phyloP scores from a whole-genome alignment of 345 rosid species.

The Bruguiera gymnorhiza region DNA sequence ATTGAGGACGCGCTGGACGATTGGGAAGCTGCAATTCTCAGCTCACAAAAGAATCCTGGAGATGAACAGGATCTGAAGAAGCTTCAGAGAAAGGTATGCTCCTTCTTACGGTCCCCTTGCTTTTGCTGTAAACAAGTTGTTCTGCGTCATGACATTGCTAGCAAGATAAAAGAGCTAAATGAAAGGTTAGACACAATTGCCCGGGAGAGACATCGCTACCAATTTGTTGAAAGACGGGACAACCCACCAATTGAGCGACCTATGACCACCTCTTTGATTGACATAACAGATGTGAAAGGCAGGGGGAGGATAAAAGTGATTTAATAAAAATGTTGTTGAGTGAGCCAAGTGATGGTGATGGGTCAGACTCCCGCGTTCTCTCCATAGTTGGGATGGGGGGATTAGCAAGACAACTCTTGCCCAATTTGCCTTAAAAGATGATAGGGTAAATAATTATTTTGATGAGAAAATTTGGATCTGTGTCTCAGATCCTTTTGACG shows the following conservation, averaged over 20 bases:
- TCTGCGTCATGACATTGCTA: not conserved
- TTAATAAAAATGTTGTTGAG: no score
- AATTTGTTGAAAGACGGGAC: not conserved
- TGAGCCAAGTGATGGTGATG: no score
- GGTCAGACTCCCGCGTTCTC: no score
- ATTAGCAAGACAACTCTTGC: no score
- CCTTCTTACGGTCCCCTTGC: not conserved
- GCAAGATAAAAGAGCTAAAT: slow-evolving; percentile 1
- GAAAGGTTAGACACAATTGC: not conserved
- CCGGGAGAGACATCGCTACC: not conserved
- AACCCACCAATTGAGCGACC: not conserved
- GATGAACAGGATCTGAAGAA: not conserved
- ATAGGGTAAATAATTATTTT: no score
- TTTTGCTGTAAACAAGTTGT: not conserved
- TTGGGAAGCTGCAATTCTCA: not conserved
- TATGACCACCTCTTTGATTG: not conserved
- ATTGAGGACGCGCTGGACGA: slow-evolving; percentile 2
- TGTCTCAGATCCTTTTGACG: no score
- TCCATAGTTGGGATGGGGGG: no score
- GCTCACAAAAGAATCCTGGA: not conserved
- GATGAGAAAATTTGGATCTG: no score
- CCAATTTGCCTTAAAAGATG: no score
- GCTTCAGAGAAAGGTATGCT: slow-evolving; percentile 5
- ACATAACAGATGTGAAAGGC: not conserved
- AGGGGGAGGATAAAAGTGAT: not conserved